Percentiles rank a stretch among this genome's conserved stretches.
These are phyloP conservation scores for Triangularia verruculosa DNA, from an alignment of 2,329 filamentous ascomycete genomes.

Conservation along the genomic window DNA sequence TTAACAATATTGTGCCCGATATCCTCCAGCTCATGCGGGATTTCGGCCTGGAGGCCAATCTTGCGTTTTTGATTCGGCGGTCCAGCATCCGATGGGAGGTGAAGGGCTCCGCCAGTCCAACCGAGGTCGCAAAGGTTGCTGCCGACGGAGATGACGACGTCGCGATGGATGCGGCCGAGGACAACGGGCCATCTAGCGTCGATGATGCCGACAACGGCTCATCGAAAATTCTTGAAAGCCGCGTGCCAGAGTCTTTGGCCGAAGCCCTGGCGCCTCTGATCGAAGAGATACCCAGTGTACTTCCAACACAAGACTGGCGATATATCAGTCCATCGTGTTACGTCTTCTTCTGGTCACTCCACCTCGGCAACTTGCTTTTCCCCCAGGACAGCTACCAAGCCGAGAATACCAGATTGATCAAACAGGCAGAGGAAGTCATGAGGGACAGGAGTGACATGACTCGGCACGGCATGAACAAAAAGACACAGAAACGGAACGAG, in stretches of 20 bases:
- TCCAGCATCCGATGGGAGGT: constrained; percentile 62
- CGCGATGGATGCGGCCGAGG: constrained; percentile 41
- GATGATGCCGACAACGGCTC: constrained; percentile 30
- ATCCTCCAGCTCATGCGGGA: constrained; percentile 71
- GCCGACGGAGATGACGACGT: constrained; percentile 58
- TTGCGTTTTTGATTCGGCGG: constrained; percentile 83
- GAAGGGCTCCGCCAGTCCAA: constrained; percentile 17
- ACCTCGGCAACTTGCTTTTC: constrained; percentile 75
- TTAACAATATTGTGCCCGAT: constrained; percentile 73
- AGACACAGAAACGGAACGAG: constrained; percentile 66
- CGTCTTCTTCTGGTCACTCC: constrained; percentile 87
- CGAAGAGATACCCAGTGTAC: constrained; percentile 58
- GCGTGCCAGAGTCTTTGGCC: constrained; percentile 53
- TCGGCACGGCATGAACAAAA: constrained; percentile 61
- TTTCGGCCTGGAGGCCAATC: constrained; percentile 73
- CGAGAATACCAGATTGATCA: constrained; percentile 67
- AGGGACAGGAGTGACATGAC: constrained; percentile 72
- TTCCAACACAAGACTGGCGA: constrained; percentile 63
- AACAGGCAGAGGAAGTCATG: constrained; percentile 63
- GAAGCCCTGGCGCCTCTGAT: constrained; percentile 73
- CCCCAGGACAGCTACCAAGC: constrained; percentile 74
- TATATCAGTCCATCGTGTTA: constrained; percentile 79
- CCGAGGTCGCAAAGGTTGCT: constrained; percentile 20
- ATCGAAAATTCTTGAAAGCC: constrained; percentile 30
- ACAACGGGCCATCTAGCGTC: constrained; percentile 30